phyloP scores from a whole-genome alignment of 345 rosid genomes.

The Eucalyptus paniculata region DNA sequence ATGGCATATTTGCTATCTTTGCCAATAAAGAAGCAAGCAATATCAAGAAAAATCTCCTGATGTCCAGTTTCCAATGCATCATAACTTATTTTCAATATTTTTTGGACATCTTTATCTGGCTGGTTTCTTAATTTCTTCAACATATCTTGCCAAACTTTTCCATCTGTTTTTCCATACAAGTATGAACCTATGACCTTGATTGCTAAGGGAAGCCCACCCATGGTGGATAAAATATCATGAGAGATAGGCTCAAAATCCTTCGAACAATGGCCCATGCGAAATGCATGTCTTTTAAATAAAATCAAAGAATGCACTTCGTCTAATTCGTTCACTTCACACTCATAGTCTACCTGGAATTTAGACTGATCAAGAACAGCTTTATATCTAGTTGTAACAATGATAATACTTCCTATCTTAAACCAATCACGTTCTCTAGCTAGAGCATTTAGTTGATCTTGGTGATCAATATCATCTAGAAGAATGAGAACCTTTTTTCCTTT shows the following conservation, averaged over 20 bases:
- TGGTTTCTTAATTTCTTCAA: no score
- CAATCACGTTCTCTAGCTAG: not conserved
- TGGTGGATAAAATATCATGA: not conserved
- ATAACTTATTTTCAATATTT: not conserved
- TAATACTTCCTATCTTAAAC: not conserved
- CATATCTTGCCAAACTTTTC: not conserved
- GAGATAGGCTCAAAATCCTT: not conserved
- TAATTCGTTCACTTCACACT: fast-evolving
- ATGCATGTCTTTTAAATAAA: not conserved
- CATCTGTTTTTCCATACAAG: fast-evolving
- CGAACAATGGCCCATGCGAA: not conserved
- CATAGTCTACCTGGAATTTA: no score
- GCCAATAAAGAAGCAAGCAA: not conserved
- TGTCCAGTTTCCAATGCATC: not conserved
- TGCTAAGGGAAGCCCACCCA: not conserved
- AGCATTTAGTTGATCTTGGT: not conserved
- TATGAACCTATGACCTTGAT: not conserved
- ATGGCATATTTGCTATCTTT: not conserved
- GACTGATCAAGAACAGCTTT: not conserved
- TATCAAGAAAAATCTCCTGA: not conserved
- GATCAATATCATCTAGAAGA: not conserved
- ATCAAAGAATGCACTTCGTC: no score
- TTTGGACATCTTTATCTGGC: not conserved
- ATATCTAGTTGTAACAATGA: not conserved
- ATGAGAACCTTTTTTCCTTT: not conserved